phyloP scores from a whole-genome alignment of 139 green algal genomes.

The Haematococcus lacustris region DNA sequence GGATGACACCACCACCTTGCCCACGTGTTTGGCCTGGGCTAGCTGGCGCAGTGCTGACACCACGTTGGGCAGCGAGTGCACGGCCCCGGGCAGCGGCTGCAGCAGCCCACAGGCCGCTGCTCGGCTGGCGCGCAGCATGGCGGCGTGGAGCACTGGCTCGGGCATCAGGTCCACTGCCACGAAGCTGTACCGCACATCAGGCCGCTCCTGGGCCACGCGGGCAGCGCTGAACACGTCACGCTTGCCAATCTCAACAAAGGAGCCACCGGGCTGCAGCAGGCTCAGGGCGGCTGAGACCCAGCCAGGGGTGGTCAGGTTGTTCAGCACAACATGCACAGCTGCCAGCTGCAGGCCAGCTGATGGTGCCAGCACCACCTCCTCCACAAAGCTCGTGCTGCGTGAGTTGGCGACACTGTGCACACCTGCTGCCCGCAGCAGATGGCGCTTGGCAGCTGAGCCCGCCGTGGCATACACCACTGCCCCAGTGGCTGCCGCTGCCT shows the following conservation, averaged over 20 bases:
- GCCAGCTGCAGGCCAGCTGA: not conserved
- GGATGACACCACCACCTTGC: conserved; percentile 68
- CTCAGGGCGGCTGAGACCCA: conserved; percentile 63
- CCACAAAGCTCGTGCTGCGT: conserved; percentile 33
- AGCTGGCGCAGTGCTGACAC: conserved; percentile 14
- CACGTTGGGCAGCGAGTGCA: too few relatives aligned
- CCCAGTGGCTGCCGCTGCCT: conserved; percentile 39
- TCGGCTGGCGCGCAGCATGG: conserved; percentile 6
- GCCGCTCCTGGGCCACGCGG: conserved; percentile 57
- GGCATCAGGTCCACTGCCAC: conserved; percentile 36
- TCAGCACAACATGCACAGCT: conserved; percentile 65
- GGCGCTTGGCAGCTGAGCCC: conserved; percentile 48
- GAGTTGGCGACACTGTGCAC: conserved; percentile 29
- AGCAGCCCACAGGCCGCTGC: too few relatives aligned
- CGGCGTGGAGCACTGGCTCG: conserved; percentile 14
- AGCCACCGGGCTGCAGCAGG: conserved; percentile 41
- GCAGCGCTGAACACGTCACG: conserved; percentile 69
- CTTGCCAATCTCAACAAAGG: conserved; percentile 85
- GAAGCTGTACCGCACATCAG: conserved; percentile 51
- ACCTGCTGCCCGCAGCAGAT: conserved; percentile 47
- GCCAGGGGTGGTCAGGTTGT: conserved; percentile 76
- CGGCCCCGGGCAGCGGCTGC: too few relatives aligned
- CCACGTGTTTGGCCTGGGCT: conserved; percentile 68
- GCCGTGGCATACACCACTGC: conserved; percentile 45
- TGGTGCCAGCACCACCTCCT: conserved; percentile 11